These are phyloP conservation scores for Xylariaceae sp. DNA, from an alignment of 2,329 filamentous ascomycete species.

Conservation along the genomic window DNA sequence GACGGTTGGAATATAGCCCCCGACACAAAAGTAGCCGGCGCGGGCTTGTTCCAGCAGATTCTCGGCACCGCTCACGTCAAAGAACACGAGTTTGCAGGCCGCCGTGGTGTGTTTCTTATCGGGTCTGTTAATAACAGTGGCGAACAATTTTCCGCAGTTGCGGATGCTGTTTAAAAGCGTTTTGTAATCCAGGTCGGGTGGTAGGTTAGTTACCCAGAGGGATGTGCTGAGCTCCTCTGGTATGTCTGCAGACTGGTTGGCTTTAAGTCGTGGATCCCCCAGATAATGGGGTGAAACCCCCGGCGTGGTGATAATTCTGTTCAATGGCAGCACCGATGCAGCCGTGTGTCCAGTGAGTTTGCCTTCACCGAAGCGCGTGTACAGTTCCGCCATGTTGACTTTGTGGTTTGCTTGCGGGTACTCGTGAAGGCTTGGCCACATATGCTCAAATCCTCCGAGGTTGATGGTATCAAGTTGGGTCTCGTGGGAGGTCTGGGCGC, in stretches of 20 bases:
- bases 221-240: slow-evolving; percentile 44
- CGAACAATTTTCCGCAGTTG: slow-evolving; percentile 48
- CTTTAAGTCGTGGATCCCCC: slow-evolving; percentile 36
- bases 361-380: no score
- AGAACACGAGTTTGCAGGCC: slow-evolving; percentile 42
- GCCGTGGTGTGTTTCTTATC: slow-evolving; percentile 32
- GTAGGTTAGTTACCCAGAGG: slow-evolving; percentile 51
- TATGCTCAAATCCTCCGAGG: no score
- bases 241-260: slow-evolving; percentile 41
- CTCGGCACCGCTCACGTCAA: slow-evolving; percentile 45
- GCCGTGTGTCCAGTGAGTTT: no score
- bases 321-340: no score
- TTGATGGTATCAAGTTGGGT: no score
- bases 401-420: no score
- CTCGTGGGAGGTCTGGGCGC: no score
- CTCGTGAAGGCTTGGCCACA: no score
- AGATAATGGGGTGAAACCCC: slow-evolving; percentile 32
- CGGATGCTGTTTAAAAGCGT: slow-evolving; percentile 45
- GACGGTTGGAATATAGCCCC: slow-evolving; percentile 37
- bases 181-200: slow-evolving; percentile 39
- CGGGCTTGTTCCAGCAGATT: slow-evolving; percentile 45
- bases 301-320: neutral
- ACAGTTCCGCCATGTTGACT: no score
- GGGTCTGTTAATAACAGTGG: slow-evolving; percentile 49
- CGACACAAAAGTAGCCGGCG: slow-evolving; percentile 41